These are phyloP conservation scores for Candida awuae DNA, from an alignment of 805 yeast genomes.

Conservation along the genomic window DNA sequence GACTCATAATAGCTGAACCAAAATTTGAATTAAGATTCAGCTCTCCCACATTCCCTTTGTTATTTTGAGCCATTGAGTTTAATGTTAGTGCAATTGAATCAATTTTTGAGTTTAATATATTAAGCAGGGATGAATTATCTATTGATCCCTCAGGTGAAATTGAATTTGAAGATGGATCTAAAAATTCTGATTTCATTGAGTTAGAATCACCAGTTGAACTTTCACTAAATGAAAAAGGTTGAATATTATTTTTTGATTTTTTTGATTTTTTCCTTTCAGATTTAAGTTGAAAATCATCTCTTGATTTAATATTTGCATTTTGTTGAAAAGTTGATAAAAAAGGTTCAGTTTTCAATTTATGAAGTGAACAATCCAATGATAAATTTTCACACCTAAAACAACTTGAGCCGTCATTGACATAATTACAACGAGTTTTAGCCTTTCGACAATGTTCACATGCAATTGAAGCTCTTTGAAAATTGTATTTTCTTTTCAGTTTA, in stretches of 20 bases:
- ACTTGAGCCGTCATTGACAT: constrained; percentile 16
- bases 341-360: constrained; percentile 9
- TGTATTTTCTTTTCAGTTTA: constrained; percentile 13
- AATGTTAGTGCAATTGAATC: constrained; percentile 3
- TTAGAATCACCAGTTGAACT: background rate
- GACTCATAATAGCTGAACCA: too few species aligned
- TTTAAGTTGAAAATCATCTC: constrained; percentile 2
- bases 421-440: constrained; percentile 23
- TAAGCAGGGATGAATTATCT: background rate
- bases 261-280: background rate
- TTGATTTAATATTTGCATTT: constrained; percentile 6
- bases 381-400: constrained; percentile 25
- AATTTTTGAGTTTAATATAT: constrained; percentile 3
- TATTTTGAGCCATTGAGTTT: background rate
- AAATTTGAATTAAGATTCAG: too few species aligned
- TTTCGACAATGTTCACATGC: constrained; percentile 22
- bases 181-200: background rate
- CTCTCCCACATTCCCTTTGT: too few species aligned
- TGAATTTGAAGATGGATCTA: background rate
- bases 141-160: background rate
- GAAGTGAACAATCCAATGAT: constrained; percentile 18
- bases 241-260: background rate
- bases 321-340: constrained; percentile 9
- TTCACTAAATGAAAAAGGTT: background rate
- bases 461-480: constrained; percentile 15